Base-by-base conservation (phyloP, 2,329 filamentous ascomycete genomes). In the Diaporthe vaccinii region DNA sequence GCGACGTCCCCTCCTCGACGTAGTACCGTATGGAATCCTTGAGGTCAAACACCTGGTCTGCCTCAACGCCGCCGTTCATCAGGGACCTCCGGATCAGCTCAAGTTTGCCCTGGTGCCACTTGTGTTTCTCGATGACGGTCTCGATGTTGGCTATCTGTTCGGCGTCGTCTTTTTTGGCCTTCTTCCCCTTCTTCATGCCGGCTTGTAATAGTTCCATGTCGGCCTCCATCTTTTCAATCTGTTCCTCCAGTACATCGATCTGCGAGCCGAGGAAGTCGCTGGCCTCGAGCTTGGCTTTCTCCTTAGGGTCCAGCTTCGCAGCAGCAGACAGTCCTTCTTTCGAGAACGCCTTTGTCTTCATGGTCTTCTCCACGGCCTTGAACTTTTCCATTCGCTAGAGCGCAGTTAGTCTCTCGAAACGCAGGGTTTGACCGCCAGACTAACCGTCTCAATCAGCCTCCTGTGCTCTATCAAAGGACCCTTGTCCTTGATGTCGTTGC, bases 401-500 rank as follows among this genome's bases (percentile, higher is more conserved):
- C 75, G 78, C 75, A 72, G 53, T 73, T 58, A 61, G 49, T 71
- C 39, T 53, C 68, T 44, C 44, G 69, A 22, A 49, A 25, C n/a
- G 20, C 15, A 46, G n/a, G 20, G 53, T 7, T 28, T 46, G n/a
- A 76, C 57, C 55, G 73, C 69, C 79, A 75, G 78, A 87, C 91
- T 80, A 87, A 98, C 96, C 88, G 96, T 98, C 90, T 99, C 97
- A 85, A 99, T 99, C 84, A 97, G 90, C 87, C 96, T 97, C 84
- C 97, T 91, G 85, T 99, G 93, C 82, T 99, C 97, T 82, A 98
- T 87, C 83, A 99, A 87, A 80, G 96, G 96, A 84, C 94, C 94
- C 89, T 99, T 99, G 89, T 99, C 97, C 89, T 99, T 99, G 91
- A 99, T 98, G 84, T 99, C 97, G 88, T 98, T 98, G 86, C 95